Percentiles rank a stretch among this genome's conserved stretches.
phyloP scores from a whole-genome alignment of 2,329 filamentous ascomycete genomes.

The Bipolaris gigantea region DNA sequence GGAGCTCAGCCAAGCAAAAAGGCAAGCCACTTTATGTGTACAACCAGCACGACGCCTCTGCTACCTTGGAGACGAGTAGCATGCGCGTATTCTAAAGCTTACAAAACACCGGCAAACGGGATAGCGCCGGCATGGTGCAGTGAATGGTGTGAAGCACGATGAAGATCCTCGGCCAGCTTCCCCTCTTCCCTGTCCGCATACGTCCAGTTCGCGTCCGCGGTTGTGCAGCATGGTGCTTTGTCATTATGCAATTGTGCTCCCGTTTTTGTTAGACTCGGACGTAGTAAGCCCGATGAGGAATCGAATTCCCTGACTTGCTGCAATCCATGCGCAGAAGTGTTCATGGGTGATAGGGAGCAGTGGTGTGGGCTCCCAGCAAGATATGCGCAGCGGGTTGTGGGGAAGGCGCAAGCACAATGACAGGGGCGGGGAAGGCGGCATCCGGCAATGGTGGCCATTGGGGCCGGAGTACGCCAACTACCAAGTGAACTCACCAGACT shows the following conservation, averaged over 20 bases:
- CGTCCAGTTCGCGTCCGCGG: neutral
- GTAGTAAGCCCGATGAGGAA: neutral
- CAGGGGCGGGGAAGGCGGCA: conserved; percentile 4
- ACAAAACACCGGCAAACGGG: neutral
- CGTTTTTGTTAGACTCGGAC: neutral
- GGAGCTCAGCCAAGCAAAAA: too few species aligned
- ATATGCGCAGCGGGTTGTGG: neutral
- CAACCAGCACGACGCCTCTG: too few species aligned
- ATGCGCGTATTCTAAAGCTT: neutral
- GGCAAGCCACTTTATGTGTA: too few species aligned
- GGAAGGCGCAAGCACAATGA: neutral
- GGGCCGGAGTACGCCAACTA: neutral
- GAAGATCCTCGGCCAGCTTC: neutral
- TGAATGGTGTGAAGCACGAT: neutral
- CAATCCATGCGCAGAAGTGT: too few species aligned
- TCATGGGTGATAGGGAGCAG: neutral
- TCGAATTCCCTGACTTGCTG: neutral
- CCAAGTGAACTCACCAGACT: neutral
- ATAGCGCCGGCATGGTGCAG: neutral
- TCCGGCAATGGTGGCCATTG: neutral
- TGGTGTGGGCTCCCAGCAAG: neutral
- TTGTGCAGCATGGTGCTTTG: neutral
- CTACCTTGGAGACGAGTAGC: too few species aligned
- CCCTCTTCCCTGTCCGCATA: conserved; percentile 1
- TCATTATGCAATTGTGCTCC: neutral